Evolutionary conservation across 2,329 filamentous ascomycete genomes (phyloP), one percentile per base, ranked within the genome.

Genomic region (Arachnomyces sp.): DNA sequence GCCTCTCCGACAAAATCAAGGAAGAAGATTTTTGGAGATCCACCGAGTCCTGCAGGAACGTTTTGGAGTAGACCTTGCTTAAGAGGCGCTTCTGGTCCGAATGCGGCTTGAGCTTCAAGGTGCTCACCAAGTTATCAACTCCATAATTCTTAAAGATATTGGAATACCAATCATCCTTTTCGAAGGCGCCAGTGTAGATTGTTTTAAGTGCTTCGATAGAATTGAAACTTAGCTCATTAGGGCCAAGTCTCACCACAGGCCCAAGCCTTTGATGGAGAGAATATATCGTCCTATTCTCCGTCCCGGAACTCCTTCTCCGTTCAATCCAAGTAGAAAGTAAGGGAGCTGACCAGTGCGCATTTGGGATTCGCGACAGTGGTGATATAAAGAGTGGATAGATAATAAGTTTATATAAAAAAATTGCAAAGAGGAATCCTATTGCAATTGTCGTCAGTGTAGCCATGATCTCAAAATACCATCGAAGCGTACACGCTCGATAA

Each of bases 61-160:
- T 83, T 55, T 88, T 89, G 38, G 82, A 84, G 63, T 87, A 89
- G 38, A 82, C 72, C 48, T 84, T 76, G 40, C 79, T 80, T 16
- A 89, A 64, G 74, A 86, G 81, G 13, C 82, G 74, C 56, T 87
- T 88, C 32, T 82, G 68, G 6, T 68, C 61, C 0, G 81, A 78
- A 55, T 89, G 84, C 2, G 71, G 63, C 28, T 69, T 73, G 15
- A 74, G 73, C 12, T 66, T 56, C 3, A 67, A 60, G 14, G 76
- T 76, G 1, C 81, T 81, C 58, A 89, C 86, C 68, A 83, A 78
- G 50, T 80, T 78, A 18, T 68, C 64, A 8, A 68, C 61, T n/a
- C 67, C 64, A 31, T 79, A 84, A 48, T 82, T 83, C 36, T 72
- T 60, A 59, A 86, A 86, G 17, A 79, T 68, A 18, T 73, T 70